Base-by-base conservation (phyloP, 1,139 yeast genomes). In the Blastobotrys apis region DNA sequence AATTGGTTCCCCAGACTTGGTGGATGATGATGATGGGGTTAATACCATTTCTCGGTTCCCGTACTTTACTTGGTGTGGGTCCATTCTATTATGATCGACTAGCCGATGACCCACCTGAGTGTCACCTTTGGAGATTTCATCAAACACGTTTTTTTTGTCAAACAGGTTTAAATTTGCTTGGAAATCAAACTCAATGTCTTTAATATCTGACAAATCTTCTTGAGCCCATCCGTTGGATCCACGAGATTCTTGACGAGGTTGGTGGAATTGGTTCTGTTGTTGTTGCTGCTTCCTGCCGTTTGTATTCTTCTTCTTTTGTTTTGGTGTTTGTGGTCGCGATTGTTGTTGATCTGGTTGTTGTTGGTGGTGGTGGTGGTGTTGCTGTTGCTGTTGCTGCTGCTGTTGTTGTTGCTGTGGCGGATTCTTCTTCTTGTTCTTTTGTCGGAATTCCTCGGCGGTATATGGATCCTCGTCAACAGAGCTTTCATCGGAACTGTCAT, bases 111-210 rank as follows among this genome's bases (percentile, higher is more conserved):
- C 69, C 1, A 84, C 81, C 41, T 73, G 78, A 20, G 80, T 71
- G 59, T 87, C 96, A 45, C 71, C 68, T 52, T 73, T 74, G 41
- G 80, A 79, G 58, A 88, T 76, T 58, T 85, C 87, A 45, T 83
- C 84, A 63, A 90, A 84, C 5, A 88, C 92, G 5, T 81, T 72
- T 50, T 75, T 71, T 63, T 90, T 90, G 64, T 90, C 94, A 59
- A 90, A 90, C 72, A 81, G 78, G 23, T 84, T 82, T 53, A 88
- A 72, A 58, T 84, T 86, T 9, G 88, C 83, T 48, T 79, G 86
- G 64, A 90, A 90, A 62, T 90, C 97, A 66, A 90, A 90, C 52
- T 88, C 97, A 5, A 58, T 53, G 45, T 57, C 55, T 31, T 56
- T 54, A 39, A 60, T 53, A 19, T 73, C 78, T 32, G 76, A 65